Base-by-base conservation (phyloP, 1,139 yeast genomes). In the Zygoascus sp. region DNA sequence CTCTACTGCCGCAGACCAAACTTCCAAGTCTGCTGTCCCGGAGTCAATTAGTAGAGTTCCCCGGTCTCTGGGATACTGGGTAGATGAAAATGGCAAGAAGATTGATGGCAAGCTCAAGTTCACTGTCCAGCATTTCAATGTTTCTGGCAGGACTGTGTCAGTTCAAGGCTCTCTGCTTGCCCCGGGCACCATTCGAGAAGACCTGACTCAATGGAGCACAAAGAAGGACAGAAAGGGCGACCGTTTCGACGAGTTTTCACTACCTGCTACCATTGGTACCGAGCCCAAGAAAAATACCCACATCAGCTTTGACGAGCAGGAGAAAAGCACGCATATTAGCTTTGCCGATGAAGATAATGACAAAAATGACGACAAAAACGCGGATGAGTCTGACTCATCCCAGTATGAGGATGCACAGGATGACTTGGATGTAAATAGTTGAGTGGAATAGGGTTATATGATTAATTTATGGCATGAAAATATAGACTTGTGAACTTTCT, bases 21-120 rank as follows among this genome's bases (percentile, higher is more conserved):
- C n/a, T n/a, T n/a, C n/a, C n/a, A n/a, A n/a, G n/a, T n/a, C n/a
- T n/a, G 16, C 42, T 13, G 32, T 32, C 20, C 19, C 42, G 47
- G 45, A 35, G 27, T 20, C 39, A 7, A 16, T 35, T 5, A 44
- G 42, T 28, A 30, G 50, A 46, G 63, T 64, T 48, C 68, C 73
- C 56, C 72, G 72, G 50, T 81, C 90, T 0, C 71, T 85, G 58
- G 98, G 97, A 1, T 77, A 84, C 64, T 92, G 97, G 97, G 73
- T 73, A 10, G 96, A 90, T 62, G 83, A 74, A 44, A 70, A 77
- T 46, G 95, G 83, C 19, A 72, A 75, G 45, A 80, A 81, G 49
- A 72, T 92, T 34, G 96, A 84, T 57, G 97, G 96, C 2, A 87
- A 84, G 64, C 66, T 90, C 47, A 73, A 73, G 56, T 89, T 92